phyloP scores from a whole-genome alignment of 768 basidiomycete genomes.

The Trametes cingulata region DNA sequence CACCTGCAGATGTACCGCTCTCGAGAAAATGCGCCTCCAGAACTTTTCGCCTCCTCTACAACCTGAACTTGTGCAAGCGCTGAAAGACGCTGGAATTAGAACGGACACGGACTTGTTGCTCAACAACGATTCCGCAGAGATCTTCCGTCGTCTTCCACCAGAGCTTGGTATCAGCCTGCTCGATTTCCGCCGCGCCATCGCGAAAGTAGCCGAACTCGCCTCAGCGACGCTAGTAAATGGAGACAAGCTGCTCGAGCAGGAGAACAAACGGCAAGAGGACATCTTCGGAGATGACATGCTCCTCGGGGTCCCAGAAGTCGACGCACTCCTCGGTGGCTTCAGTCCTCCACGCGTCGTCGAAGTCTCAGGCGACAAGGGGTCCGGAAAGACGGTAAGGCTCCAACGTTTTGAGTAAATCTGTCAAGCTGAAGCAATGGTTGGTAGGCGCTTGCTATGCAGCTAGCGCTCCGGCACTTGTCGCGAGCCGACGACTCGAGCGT shows the following conservation, averaged over 20 bases:
- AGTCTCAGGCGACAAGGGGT: conserved; percentile 62
- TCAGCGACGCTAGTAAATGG: conserved; percentile 45
- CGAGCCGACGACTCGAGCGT: conserved; percentile 39
- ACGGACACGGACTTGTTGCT: conserved; percentile 63
- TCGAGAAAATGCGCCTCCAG: conserved; percentile 24
- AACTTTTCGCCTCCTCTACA: conserved; percentile 36
- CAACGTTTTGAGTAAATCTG: neutral
- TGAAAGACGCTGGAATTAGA: conserved; percentile 51
- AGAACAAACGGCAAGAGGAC: conserved; percentile 18
- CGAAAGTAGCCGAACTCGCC: conserved; percentile 41
- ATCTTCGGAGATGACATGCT: conserved; percentile 7
- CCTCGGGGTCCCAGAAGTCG: conserved; percentile 49
- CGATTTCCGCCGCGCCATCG: conserved; percentile 46
- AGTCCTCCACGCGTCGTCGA: conserved; percentile 59
- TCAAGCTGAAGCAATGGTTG: neutral
- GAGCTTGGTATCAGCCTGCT: conserved; percentile 46
- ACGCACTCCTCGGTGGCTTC: conserved; percentile 53
- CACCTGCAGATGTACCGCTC: neutral
- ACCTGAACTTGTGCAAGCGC: conserved; percentile 42
- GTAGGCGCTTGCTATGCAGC: conserved; percentile 64
- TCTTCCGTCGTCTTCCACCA: conserved; percentile 52
- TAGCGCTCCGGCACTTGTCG: conserved; percentile 55
- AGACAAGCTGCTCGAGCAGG: conserved; percentile 30
- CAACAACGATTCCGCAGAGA: conserved; percentile 45
- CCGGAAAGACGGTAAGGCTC: conserved; percentile 67